Base-by-base conservation (phyloP, 352 stramenopile genomes). In the Globisporangium orthogonon region DNA sequence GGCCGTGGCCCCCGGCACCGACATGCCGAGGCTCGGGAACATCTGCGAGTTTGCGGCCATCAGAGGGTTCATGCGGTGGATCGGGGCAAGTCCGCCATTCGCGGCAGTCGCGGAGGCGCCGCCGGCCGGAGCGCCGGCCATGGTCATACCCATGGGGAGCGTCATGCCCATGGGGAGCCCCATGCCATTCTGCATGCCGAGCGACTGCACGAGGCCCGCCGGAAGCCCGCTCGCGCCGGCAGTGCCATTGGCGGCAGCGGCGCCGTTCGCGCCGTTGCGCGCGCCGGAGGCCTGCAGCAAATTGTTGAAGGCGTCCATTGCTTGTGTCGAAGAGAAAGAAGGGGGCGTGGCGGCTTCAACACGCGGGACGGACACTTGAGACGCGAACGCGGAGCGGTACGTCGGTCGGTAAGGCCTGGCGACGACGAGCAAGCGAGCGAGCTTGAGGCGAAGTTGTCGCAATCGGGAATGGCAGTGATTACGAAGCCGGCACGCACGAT, bases 301-400 rank as follows among this genome's bases (percentile, higher is more conserved):
- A 62, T 91, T 91, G 58, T 91, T 77, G 65, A 91, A 89, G 46
- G 73, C 73, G 63, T 91, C 78, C 81, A 91, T 91, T 37, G 33
- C 33, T 37, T 37, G 33, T 23, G 23, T 23, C 23, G 23, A 1
- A 23, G 23, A 23, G 23, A 23, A 23, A 23, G 10, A 37, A 37
- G 33, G 33, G 37, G 37, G 11, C 2, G 37, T 13, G 37, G 37
- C 1, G 37, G 37, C 37, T 43, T 43, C 37, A 43, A 43, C 37
- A 43, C 37, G 37, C 33, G 33, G 9, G 33, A 9, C 33, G 33
- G 23, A 23, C 23, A 23, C 23, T 23, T 23, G 23, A 23, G 23
- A 23, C 23, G 23, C 23, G 23, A 23, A 23, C 23, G 23, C 23
- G 23, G 23, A 23, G 23, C 23, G 23, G 23, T 23, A 23, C 23